Percentiles rank a stretch among this genome's conserved stretches.
Evolutionary conservation across 2,329 filamentous ascomycete genomes (phyloP).

Genomic region (Penicillium sp.): DNA sequence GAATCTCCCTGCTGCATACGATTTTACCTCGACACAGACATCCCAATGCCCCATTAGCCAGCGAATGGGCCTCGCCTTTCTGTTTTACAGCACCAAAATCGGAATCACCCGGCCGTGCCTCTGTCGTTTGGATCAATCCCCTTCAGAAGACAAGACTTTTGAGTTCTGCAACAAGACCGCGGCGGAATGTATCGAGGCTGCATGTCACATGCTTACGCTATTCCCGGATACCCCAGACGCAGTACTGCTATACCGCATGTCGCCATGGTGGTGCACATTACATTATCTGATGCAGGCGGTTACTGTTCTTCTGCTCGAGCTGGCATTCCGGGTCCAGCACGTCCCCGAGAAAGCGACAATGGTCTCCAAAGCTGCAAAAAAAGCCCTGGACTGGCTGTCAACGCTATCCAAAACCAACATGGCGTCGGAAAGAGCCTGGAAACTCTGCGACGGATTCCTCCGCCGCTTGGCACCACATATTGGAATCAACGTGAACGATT

Average conservation of each 20-base stretch:
- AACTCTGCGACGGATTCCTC: conserved; percentile 39
- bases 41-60: conserved; percentile 37
- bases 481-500: conserved; percentile 31
- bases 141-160: conserved; percentile 32
- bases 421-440: conserved; percentile 36
- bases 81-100: conserved; percentile 46
- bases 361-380: conserved; percentile 38
- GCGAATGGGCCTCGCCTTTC: conserved; percentile 43
- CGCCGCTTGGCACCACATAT: conserved; percentile 36
- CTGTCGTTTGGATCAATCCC: conserved; percentile 39
- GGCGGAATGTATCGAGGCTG: conserved; percentile 44
- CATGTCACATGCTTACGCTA: conserved; percentile 42
- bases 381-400: conserved; percentile 38
- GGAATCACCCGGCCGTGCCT: conserved; percentile 47
- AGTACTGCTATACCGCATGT: conserved; percentile 37
- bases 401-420: conserved; percentile 32
- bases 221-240: conserved; percentile 44
- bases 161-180: conserved; percentile 43
- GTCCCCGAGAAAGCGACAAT: conserved; percentile 43
- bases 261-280: conserved; percentile 48
- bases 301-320: conserved; percentile 46
- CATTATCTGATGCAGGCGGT: conserved; percentile 49
- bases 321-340: conserved; percentile 45
- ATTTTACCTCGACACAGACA: conserved; percentile 41
- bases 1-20: conserved; percentile 40